A percentile compares a stretch with the other conserved stretches of the same genome.
Evolutionary conservation across 2,329 filamentous ascomycete genomes (phyloP).

Genomic region (Xylaria sp.): DNA sequence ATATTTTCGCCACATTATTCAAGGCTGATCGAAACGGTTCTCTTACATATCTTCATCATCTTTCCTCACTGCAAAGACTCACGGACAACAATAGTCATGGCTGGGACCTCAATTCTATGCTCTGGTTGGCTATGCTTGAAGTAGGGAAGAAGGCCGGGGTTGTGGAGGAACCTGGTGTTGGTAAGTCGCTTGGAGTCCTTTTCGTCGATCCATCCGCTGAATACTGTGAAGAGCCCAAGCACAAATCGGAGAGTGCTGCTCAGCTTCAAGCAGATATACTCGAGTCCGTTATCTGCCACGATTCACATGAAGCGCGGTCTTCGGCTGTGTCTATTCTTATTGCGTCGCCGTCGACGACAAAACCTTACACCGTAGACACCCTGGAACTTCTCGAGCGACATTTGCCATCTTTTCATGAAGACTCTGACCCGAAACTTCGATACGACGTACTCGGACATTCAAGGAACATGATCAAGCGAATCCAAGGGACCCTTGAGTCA

Average conservation of each 20-base stretch:
- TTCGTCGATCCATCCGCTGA: conserved; percentile 14
- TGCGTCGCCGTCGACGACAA: conserved; percentile 73
- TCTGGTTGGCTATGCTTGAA: conserved; percentile 70
- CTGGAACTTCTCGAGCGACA: conserved; percentile 66
- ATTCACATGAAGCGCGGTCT: conserved; percentile 68
- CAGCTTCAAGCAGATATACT: conserved; percentile 49
- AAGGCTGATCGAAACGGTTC: conserved; percentile 58
- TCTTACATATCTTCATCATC: conserved; percentile 58
- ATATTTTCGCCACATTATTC: conserved; percentile 66
- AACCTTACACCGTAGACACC: conserved; percentile 66
- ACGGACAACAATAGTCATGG: conserved; percentile 48
- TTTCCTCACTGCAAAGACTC: conserved; percentile 56
- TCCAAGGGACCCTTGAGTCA: conserved; percentile 67
- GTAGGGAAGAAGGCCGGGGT: conserved; percentile 71
- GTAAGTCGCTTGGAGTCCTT: conserved; percentile 8
- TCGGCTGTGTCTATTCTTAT: conserved; percentile 82
- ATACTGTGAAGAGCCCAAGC: conserved; percentile 16
- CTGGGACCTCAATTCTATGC: conserved; percentile 56
- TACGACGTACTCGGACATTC: conserved; percentile 77
- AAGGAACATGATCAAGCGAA: conserved; percentile 74
- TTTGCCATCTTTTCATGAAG: conserved; percentile 74
- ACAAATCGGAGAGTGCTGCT: conserved; percentile 34
- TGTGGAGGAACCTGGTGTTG: conserved; percentile 66
- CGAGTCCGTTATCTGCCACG: conserved; percentile 56
- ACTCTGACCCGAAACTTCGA: conserved; percentile 83